These are phyloP conservation scores for Silene conica DNA, from an alignment of 148 eudicot species.

Conservation along the genomic window DNA sequence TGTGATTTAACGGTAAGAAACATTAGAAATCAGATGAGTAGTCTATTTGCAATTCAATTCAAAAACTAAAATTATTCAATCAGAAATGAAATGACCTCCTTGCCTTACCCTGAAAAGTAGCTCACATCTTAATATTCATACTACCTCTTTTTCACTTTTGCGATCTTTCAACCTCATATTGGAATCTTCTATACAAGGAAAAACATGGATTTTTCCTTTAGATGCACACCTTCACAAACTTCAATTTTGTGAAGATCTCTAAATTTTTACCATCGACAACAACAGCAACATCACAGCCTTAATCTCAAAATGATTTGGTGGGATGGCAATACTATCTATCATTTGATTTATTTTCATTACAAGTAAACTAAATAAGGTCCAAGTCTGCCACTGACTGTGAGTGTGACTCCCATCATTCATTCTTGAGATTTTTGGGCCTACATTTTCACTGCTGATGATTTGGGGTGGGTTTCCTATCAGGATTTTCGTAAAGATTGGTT, in stretches of 20 bases:
- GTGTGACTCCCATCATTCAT: neutral
- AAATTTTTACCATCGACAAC: no score
- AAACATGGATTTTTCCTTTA: neutral
- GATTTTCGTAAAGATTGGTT: conserved; percentile 97
- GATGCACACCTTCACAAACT: neutral
- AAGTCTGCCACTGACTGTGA: neutral
- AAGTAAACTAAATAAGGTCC: neutral
- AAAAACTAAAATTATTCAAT: neutral
- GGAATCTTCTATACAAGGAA: neutral
- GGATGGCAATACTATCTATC: no score
- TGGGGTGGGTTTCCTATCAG: conserved; percentile 37
- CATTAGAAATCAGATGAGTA: conserved; percentile 2
- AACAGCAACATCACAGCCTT: no score
- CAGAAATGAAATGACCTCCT: neutral
- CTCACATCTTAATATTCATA: neutral
- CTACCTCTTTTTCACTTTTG: neutral
- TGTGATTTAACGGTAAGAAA: conserved; percentile 91
- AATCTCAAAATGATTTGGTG: no score
- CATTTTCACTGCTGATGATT: conserved; percentile 10
- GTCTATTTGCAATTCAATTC: neutral
- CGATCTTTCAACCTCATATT: neutral
- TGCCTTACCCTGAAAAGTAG: neutral
- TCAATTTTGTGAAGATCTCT: neutral
- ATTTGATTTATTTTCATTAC: neutral
- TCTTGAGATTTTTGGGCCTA: neutral